phyloP scores from a whole-genome alignment of 1,284 basidiomycete species.

The Ceratobasidium sp. region DNA sequence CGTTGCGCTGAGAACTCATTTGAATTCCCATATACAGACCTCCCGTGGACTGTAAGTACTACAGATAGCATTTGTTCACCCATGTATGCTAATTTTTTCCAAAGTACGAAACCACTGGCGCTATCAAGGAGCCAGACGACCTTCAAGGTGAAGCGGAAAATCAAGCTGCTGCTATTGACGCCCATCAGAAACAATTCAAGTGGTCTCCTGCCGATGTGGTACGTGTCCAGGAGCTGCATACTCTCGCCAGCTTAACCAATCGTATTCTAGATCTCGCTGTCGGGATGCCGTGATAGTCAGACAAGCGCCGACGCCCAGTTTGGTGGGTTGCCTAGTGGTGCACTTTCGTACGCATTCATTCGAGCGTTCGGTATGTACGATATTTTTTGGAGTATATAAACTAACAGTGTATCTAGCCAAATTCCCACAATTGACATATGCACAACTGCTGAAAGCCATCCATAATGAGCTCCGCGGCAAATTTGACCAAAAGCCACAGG shows the following conservation, averaged over 20 bases:
- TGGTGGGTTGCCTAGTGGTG: slow-evolving; percentile 35
- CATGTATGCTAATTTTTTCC: not conserved
- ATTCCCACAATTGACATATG: slow-evolving; percentile 41
- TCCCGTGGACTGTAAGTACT: slow-evolving; percentile 38
- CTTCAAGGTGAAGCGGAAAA: slow-evolving; percentile 40
- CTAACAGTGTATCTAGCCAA: slow-evolving; percentile 21
- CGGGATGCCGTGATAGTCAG: slow-evolving; percentile 41
- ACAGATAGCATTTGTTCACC: not conserved
- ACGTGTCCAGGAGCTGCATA: not conserved
- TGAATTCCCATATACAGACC: not conserved
- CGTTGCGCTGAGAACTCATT: not conserved
- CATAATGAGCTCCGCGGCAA: slow-evolving; percentile 34
- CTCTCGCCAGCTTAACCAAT: not conserved
- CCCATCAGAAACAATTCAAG: slow-evolving; percentile 40
- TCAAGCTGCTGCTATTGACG: slow-evolving; percentile 38
- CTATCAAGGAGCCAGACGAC: slow-evolving; percentile 42
- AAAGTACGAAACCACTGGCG: slow-evolving; percentile 41
- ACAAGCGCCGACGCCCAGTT: slow-evolving; percentile 41
- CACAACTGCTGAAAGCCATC: slow-evolving; percentile 37
- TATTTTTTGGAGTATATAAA: not conserved
- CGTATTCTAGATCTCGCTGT: slow-evolving; percentile 21
- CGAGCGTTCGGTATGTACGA: slow-evolving; percentile 35
- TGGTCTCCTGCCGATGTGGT: slow-evolving; percentile 45
- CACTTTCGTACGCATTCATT: slow-evolving; percentile 42
- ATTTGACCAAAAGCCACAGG: slow-evolving; percentile 45